Base-by-base conservation (phyloP, 2,329 filamentous ascomycete species). In the Phaeosphaeriaceae sp. region DNA sequence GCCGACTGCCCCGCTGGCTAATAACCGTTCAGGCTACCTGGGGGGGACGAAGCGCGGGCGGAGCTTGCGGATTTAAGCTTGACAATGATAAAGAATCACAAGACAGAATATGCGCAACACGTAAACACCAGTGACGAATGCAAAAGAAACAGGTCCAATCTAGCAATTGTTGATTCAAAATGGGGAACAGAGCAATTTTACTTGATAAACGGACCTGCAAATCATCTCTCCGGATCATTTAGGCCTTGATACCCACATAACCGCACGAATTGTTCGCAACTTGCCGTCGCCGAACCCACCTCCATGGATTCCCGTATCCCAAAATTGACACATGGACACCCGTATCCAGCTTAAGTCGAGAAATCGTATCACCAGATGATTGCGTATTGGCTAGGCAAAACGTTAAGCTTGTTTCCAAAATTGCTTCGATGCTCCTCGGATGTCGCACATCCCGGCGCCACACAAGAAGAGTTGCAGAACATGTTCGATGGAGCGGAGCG, bases 391-490 rank as follows among this genome's bases (percentile, higher is more conserved):
- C 42, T 50, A 44, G n/a, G 21, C 28, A 30, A 52, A 52, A 46
- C 48, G 56, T 53, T 66, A 67, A 70, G 69, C 66, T 68, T 65
- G 66, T 66, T 67, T 15, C 60, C 61, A 68, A 58, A 62, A 54
- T 38, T 54, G 58, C 53, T 56, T 59, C 52, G 54, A 44, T 16
- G 34, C 39, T 37, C 34, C 52, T 62, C 67, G 70, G 68, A 69
- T 67, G 67, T 66, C 52, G 63, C 64, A 67, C 18, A 50, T 65
- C 61, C 69, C 67, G 69, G 58, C 61, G 64, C 66, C 60, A 71
- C 58, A 40, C 67, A 60, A 26, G 39, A 40, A 33, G 39, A 49
- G 69, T 71, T 54, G 47, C 63, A 70, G 51, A 37, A 46, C 36
- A 50, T 34, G 36, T 37, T 40, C 42, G 44, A 34, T 58, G 53